These are phyloP conservation scores for Ogataea haglerorum DNA, from an alignment of 805 yeast species.

Conservation along the genomic window DNA sequence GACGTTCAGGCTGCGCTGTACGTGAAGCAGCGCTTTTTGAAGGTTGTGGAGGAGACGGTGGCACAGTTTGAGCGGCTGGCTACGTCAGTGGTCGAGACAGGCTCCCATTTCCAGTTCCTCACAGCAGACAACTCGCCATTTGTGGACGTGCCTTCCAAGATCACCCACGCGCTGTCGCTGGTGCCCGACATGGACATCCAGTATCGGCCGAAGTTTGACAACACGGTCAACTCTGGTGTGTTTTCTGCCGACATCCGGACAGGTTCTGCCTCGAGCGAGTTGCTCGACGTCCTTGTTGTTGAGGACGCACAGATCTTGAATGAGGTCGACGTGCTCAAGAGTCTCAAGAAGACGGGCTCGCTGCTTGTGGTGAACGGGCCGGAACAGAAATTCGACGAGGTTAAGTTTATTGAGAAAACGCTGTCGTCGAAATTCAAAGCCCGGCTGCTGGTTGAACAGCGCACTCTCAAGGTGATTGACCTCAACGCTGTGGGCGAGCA, in stretches of 20 bases:
- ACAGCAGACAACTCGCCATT: constrained; percentile 60
- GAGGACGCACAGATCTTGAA: constrained; percentile 55
- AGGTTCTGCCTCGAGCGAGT: constrained; percentile 40
- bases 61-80: constrained; percentile 21
- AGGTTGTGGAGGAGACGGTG: constrained; percentile 52
- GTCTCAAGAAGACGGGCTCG: constrained; percentile 54
- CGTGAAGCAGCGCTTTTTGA: constrained; percentile 42
- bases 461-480: constrained; percentile 58
- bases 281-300: constrained; percentile 63
- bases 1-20: constrained; percentile 74
- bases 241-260: constrained; percentile 60
- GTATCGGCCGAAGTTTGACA: constrained; percentile 69
- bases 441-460: constrained; percentile 48
- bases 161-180: constrained; percentile 68
- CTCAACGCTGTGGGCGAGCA: constrained; percentile 59
- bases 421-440: constrained; percentile 54
- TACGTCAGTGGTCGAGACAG: constrained; percentile 26
- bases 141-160: constrained; percentile 53
- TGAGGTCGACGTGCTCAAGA: constrained; percentile 58
- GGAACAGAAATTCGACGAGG: constrained; percentile 38
- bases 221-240: constrained; percentile 66
- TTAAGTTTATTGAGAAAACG: constrained; percentile 46
- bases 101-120: constrained; percentile 57
- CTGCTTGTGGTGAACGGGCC: constrained; percentile 43
- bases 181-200: constrained; percentile 50